Percentiles rank a stretch among this genome's conserved stretches.
Conservation (phyloP, 768 basidiomycete species). For the Pleurotus platypus region DNA sequence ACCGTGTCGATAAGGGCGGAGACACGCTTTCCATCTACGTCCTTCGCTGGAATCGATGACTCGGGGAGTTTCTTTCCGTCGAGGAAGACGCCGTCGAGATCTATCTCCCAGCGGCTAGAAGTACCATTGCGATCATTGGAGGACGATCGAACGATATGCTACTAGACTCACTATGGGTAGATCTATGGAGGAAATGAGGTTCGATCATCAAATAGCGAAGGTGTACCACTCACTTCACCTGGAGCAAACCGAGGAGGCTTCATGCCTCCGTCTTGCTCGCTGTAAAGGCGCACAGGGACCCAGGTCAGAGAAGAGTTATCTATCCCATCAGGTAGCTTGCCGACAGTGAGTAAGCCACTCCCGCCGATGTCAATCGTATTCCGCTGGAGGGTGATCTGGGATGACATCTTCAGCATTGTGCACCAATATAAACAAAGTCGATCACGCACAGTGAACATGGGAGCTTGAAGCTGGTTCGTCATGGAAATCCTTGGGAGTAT, state of each 20-base stretch:
- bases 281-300: slow-evolving; percentile 63
- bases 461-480: slow-evolving; percentile 34
- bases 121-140: no score
- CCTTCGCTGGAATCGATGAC: slow-evolving; percentile 42
- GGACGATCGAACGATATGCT: no score
- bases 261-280: slow-evolving; percentile 50
- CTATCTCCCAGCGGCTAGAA: slow-evolving; percentile 58
- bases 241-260: slow-evolving; percentile 49
- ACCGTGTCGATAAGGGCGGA: slow-evolving; percentile 71
- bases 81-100: slow-evolving; percentile 62
- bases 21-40: slow-evolving; percentile 29
- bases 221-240: slow-evolving; percentile 42
- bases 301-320: slow-evolving; percentile 57
- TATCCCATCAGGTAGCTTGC: slow-evolving; percentile 54
- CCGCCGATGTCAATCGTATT: slow-evolving; percentile 57
- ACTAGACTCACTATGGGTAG: slow-evolving; percentile 31
- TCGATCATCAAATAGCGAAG: neutral
- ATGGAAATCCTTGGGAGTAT: slow-evolving; percentile 44
- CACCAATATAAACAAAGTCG: neutral
- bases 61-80: slow-evolving; percentile 52
- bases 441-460: slow-evolving; percentile 44
- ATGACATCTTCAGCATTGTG: neutral
- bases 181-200: slow-evolving; percentile 24
- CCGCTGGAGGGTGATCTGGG: slow-evolving; percentile 52
- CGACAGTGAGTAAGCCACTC: slow-evolving; percentile 57